These are phyloP conservation scores for Trametes cubensis DNA, from an alignment of 768 basidiomycete species.

Conservation along the genomic window DNA sequence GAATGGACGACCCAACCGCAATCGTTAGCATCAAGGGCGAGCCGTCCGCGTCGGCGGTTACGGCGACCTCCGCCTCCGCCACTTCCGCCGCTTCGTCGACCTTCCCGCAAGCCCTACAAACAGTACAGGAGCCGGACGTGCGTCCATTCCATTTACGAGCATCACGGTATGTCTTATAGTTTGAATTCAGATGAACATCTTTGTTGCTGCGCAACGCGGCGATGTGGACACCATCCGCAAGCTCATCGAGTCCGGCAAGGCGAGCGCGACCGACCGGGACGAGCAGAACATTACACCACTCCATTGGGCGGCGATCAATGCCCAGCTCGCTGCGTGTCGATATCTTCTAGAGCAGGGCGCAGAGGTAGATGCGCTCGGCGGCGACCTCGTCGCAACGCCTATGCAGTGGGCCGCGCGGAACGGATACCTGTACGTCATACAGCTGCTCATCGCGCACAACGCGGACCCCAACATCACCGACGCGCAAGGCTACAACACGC, in stretches of 20 bases:
- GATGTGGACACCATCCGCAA: constrained; percentile 66
- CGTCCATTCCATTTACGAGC: constrained; percentile 25
- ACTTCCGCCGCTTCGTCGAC: constrained; percentile 50
- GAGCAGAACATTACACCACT: constrained; percentile 91
- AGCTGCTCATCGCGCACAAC: constrained; percentile 84
- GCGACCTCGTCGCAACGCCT: constrained; percentile 92
- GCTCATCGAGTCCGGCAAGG: constrained; percentile 72
- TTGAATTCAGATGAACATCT: constrained; percentile 58
- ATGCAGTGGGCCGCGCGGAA: constrained; percentile 98
- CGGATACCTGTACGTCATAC: constrained; percentile 94
- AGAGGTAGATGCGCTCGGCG: constrained; percentile 91
- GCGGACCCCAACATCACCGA: constrained; percentile 93
- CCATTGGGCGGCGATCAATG: constrained; percentile 99
- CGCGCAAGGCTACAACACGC: constrained; percentile 93
- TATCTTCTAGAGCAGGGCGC: constrained; percentile 91
- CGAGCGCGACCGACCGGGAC: constrained; percentile 78
- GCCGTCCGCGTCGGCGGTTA: constrained; percentile 51
- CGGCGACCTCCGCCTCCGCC: constrained; percentile 41
- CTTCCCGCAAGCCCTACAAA: constrained; percentile 46
- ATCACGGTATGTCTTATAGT: constrained; percentile 5
- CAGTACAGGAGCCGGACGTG: constrained; percentile 45
- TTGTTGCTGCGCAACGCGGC: constrained; percentile 86
- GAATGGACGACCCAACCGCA: constrained; percentile 34
- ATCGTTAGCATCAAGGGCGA: constrained; percentile 52
- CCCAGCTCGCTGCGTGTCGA: constrained; percentile 85